phyloP scores from a whole-genome alignment of 2,329 filamentous ascomycete species.

The Pseudonectria foliicola region DNA sequence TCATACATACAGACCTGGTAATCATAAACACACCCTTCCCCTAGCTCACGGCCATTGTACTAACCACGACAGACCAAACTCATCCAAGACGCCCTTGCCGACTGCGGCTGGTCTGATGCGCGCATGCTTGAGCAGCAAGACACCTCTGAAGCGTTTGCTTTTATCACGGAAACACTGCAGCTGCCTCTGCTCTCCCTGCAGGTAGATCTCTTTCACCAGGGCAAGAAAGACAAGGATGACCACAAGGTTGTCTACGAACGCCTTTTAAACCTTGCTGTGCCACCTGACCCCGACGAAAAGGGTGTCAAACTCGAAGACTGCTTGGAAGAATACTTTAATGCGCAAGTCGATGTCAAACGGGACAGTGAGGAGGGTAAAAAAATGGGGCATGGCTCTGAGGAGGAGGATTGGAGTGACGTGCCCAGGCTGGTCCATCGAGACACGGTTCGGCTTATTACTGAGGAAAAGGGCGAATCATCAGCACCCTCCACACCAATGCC shows the following conservation, averaged over 20 bases:
- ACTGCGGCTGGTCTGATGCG: slow-evolving; percentile 85
- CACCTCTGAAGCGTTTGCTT: slow-evolving; percentile 89
- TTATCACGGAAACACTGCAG: slow-evolving; percentile 85
- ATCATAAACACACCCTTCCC: slow-evolving; percentile 16
- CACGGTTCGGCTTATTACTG: slow-evolving; percentile 28
- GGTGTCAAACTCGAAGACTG: slow-evolving; percentile 81
- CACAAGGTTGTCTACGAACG: slow-evolving; percentile 94
- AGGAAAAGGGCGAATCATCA: slow-evolving; percentile 25
- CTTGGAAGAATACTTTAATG: slow-evolving; percentile 91
- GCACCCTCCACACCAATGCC: slow-evolving; percentile 28
- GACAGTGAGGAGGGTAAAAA: slow-evolving; percentile 54
- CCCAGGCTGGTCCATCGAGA: slow-evolving; percentile 23
- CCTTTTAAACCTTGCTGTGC: slow-evolving; percentile 84
- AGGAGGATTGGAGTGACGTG: slow-evolving; percentile 16
- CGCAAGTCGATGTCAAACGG: slow-evolving; percentile 79
- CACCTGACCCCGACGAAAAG: slow-evolving; percentile 61
- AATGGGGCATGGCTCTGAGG: slow-evolving; percentile 18
- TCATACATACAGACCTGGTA: slow-evolving; percentile 82
- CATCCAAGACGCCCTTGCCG: slow-evolving; percentile 73
- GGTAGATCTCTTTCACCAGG: slow-evolving; percentile 90
- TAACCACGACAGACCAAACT: slow-evolving; percentile 58
- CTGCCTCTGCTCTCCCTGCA: slow-evolving; percentile 83
- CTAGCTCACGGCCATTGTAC: slow-evolving; percentile 4
- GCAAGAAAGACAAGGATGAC: slow-evolving; percentile 77
- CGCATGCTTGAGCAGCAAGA: slow-evolving; percentile 78